Evolutionary conservation across 441 rosid species (phyloP).

Genomic region (Cnidoscolus chayamansa): DNA sequence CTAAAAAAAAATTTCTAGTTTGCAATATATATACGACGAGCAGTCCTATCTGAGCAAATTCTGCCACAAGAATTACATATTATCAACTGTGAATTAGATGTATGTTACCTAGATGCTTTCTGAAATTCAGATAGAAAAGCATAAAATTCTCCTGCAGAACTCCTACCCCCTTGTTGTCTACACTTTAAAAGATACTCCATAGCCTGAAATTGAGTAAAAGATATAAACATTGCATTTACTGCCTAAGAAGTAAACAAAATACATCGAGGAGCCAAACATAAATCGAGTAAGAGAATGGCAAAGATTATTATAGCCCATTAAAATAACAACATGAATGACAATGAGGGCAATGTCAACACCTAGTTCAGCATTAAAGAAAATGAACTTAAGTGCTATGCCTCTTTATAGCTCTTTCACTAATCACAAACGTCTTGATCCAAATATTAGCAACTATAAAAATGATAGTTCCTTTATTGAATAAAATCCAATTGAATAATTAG

Average conservation of each 20-base stretch:
- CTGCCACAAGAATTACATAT: background rate
- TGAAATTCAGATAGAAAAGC: constrained; percentile 75
- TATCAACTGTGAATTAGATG: background rate
- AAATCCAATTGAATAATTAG: background rate
- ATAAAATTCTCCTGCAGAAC: constrained; percentile 60
- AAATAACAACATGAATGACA: background rate
- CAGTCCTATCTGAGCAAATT: background rate
- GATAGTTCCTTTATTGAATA: background rate
- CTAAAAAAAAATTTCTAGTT: background rate
- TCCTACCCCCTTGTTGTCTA: constrained; percentile 50
- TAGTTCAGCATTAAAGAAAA: background rate
- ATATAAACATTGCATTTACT: background rate
- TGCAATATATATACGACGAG: background rate
- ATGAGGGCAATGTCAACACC: constrained; percentile 2
- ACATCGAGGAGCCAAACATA: background rate
- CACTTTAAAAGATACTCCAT: constrained; percentile 76
- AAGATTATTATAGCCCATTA: background rate
- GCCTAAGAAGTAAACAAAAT: background rate
- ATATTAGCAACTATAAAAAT: background rate
- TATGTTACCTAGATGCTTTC: constrained; percentile 65
- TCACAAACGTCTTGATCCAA: background rate
- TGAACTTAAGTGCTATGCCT: background rate
- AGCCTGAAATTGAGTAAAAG: constrained; percentile 49
- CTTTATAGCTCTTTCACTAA: background rate
- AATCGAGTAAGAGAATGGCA: background rate